These are phyloP conservation scores for Backusella sp. DNA, from an alignment of 192 early-diverging fungal genomes.

Conservation along the genomic window DNA sequence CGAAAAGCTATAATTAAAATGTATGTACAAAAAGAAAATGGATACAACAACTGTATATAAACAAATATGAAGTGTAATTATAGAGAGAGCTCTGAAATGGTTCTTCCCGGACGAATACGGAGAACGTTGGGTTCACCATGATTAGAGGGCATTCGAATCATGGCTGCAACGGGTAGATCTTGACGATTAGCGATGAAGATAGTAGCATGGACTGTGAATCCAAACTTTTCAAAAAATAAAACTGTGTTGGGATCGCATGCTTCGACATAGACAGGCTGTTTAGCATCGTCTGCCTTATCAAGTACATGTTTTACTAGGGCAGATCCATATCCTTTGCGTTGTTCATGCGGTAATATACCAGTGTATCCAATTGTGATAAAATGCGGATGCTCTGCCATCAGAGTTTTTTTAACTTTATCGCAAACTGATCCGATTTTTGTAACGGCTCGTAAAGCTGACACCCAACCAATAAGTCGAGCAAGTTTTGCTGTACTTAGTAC, in stretches of 20 bases:
- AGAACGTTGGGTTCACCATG: background rate
- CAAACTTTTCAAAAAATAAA: conserved; percentile 30
- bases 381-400: conserved; percentile 4
- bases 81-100: conserved; percentile 13
- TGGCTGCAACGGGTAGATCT: conserved; percentile 20
- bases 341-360: conserved; percentile 28
- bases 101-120: conserved; percentile 25
- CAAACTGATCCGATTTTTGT: background rate
- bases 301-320: conserved; percentile 19
- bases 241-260: conserved; percentile 8
- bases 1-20: background rate
- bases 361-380: conserved; percentile 27
- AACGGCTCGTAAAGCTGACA: conserved; percentile 14
- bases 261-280: conserved; percentile 22
- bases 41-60: background rate
- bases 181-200: background rate
- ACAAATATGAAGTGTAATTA: conserved; percentile 1
- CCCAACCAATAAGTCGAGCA: conserved; percentile 19
- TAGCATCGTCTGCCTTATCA: conserved; percentile 23
- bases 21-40: background rate
- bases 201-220: conserved; percentile 22
- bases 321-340: conserved; percentile 26
- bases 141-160: conserved; percentile 14
- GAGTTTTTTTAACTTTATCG: background rate
- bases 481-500: conserved; percentile 15